These are phyloP conservation scores for Hyaloperonospora brassicae DNA, from an alignment of 352 stramenopile genomes.

Conservation along the genomic window DNA sequence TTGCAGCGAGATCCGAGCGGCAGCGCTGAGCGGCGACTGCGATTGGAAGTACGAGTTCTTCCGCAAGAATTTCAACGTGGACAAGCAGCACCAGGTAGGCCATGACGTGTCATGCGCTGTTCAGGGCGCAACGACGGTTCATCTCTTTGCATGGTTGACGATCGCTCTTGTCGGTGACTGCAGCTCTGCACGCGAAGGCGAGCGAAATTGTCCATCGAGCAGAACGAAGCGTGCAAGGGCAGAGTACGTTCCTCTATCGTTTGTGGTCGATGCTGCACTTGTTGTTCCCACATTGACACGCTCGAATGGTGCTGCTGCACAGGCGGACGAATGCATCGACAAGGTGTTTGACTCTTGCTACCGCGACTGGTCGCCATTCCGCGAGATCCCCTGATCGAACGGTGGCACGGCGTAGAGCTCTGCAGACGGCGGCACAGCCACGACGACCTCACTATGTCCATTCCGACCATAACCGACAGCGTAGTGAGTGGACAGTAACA, in stretches of 20 bases:
- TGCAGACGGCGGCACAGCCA: not conserved
- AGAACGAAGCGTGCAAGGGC: conserved; percentile 69
- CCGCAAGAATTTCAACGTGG: conserved; percentile 86
- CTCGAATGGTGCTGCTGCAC: conserved; percentile 1
- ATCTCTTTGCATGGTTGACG: not conserved
- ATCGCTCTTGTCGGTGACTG: not conserved
- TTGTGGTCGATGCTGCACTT: not conserved
- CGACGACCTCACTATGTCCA: not conserved
- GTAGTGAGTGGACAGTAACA: not conserved
- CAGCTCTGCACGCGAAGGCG: conserved; percentile 84
- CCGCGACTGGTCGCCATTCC: conserved; percentile 71
- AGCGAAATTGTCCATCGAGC: conserved; percentile 77
- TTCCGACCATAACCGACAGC: not conserved
- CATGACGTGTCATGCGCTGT: not conserved
- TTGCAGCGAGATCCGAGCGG: conserved; percentile 85
- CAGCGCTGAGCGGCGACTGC: conserved; percentile 82
- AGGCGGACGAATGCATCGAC: conserved; percentile 82
- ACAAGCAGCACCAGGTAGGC: conserved; percentile 80
- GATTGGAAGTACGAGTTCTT: conserved; percentile 89
- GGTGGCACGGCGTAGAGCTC: not conserved
- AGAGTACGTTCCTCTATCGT: conserved; percentile 28
- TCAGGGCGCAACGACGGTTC: not conserved
- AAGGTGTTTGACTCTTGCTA: conserved; percentile 84
- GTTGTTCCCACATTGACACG: not conserved
- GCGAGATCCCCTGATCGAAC: conserved; percentile 60